Base-by-base conservation (phyloP, 345 rosid species). In the Mercurialis annua region DNA sequence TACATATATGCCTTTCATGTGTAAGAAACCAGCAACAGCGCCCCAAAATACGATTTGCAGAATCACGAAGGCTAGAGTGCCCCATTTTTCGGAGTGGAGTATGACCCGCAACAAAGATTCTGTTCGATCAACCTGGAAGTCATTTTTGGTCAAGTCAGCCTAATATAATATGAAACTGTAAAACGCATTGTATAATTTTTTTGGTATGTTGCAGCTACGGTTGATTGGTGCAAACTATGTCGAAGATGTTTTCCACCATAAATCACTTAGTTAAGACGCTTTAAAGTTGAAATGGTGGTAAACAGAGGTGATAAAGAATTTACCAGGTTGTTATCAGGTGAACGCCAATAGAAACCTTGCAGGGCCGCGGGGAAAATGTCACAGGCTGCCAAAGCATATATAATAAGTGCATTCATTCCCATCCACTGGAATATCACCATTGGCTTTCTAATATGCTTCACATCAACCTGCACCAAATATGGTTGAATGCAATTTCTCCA, bases 391-490 rank as follows among this genome's bases (percentile, higher is more conserved):
- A 81, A 70, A 44, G 79, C 81, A 57, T 76, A 86, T 30, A 83
- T 51, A 29, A 83, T 71, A 67, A 86, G 77, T 29, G 90, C 90
- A 75, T 86, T 86, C 87, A 83, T 76, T 64, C 86, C 87, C 83
- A 81, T 81, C 86, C 87, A 83, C 63, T 83, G 81, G 60, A 86
- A 68, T 58, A 80, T 57, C 59, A 64, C 60, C 21, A 73, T 53
- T 16, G 81, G 79, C 71, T 62, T 81, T 64, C 75, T 78, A 53
- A 67, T 54, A 27, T 78, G 67, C 59, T 81, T 80, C 29, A 83
- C 74, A 36, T 81, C 90, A 54, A 80, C 87, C 90, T 83, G 90
- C 83, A 74, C 44, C 66, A 43, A 42, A 65, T 54, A 65, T 38
- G 42, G 31, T 26, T 24, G 23, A 62, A 48, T 1, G 30, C 0